Evolutionary conservation across 768 basidiomycete genomes (phyloP), one percentile per base, ranked within the genome.

Genomic region (Ramaria sp.): DNA sequence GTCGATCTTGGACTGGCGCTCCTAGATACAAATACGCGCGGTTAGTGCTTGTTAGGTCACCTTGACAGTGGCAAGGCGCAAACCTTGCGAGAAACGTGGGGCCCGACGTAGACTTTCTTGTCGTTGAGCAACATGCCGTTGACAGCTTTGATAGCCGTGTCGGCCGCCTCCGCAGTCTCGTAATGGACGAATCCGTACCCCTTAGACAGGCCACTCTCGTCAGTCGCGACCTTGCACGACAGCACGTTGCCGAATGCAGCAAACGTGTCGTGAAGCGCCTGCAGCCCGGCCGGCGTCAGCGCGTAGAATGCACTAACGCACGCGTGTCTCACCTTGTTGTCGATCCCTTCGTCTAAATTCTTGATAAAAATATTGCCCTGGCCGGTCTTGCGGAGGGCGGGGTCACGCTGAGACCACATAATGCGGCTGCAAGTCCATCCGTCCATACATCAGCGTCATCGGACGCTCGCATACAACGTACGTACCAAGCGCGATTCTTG

Each of bases 401-500:
- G 96, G 76, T 98, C 96, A 71, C 96, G 91, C 81, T 98, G 96
- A 67, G 94, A 97, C 95, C 96, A 98, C 96, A 99, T 99, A 80
- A 99, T 99, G 66, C 96, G 91, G 78, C 89, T 91, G 63, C 61
- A 57, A 54, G 61, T 54, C 59, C 54, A 5, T 27, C 27, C 54
- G 27, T 27, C 27, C 27, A 27, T 27, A 27, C 38, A 60, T 57
- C 41, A 56, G 37, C 30, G 53, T n/a, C 13, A 51, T n/a, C 4
- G 37, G 5, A 50, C 30, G 33, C 51, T 38, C 43, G 45, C 51
- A 51, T 62, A 57, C 38, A 27, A 61, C 51, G 42, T 49, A 51
- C 59, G 63, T 66, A 90, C 90, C 96, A 99, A 61, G 96, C 87
- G 66, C 92, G 88, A 72, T 87, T 87, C 80, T 98, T 98, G 77